Conservation (phyloP, 352 stramenopile genomes). For the Aphanomyces cochlioides region DNA sequence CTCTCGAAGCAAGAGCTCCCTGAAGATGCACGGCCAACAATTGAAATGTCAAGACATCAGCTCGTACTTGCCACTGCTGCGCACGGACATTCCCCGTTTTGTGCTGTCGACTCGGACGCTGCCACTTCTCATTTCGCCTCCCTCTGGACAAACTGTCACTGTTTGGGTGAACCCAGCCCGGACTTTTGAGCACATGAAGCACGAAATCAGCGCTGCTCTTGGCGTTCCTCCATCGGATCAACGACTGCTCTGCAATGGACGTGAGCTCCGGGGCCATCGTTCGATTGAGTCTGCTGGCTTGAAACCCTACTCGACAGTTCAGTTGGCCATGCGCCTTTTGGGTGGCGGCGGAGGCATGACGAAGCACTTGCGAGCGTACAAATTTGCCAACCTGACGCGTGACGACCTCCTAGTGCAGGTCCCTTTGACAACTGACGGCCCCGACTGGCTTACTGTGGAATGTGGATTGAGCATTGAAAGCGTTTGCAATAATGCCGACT, state of each 20-base stretch:
- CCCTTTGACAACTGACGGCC: neutral
- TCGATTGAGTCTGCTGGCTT: neutral
- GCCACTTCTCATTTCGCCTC: neutral
- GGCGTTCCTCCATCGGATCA: neutral
- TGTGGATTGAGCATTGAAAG: slow-evolving; percentile 23
- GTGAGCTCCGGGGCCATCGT: neutral
- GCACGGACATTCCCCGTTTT: slow-evolving; percentile 11
- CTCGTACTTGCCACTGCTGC: slow-evolving; percentile 7
- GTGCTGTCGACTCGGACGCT: neutral
- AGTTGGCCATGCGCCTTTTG: neutral
- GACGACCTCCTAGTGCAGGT: neutral
- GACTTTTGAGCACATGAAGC: slow-evolving; percentile 1
- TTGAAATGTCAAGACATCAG: neutral
- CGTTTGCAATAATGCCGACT: neutral
- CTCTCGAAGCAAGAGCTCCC: neutral
- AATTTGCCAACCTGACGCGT: slow-evolving; percentile 11
- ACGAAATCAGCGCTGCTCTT: neutral
- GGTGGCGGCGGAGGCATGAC: neutral
- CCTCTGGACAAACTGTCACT: neutral
- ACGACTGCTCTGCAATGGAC: neutral
- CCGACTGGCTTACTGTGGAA: neutral
- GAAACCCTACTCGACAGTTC: neutral
- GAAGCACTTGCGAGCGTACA: neutral
- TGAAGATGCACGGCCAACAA: slow-evolving; percentile 5
- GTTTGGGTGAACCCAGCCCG: neutral